Evolutionary conservation across 768 basidiomycete genomes (phyloP).

Genomic region (Lyophyllum decastes): DNA sequence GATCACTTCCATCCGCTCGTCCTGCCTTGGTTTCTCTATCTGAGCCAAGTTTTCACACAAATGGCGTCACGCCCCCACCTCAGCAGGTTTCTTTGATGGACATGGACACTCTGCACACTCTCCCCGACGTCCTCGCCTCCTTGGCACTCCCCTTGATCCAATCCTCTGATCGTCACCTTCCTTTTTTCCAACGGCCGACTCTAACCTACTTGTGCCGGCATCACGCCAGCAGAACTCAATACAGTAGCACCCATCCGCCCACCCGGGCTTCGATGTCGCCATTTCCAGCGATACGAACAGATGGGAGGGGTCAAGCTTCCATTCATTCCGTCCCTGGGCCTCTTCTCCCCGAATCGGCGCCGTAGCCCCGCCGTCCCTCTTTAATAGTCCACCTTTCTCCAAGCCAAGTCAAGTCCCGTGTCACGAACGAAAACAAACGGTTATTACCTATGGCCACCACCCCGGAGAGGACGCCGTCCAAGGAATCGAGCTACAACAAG

Average conservation of each 20-base stretch:
- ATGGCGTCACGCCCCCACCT: too few species aligned
- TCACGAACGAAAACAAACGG: too few species aligned
- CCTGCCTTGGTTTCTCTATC: too few species aligned
- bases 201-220: not conserved
- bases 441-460: too few species aligned
- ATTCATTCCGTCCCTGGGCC: too few species aligned
- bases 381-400: not conserved
- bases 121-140: not conserved
- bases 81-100: too few species aligned
- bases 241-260: not conserved
- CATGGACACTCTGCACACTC: too few species aligned
- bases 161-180: not conserved
- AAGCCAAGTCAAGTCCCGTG: not conserved
- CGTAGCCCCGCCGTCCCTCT: too few species aligned
- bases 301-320: not conserved
- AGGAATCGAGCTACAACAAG: conserved; percentile 1
- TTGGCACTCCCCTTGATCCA: not conserved
- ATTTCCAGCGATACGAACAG: not conserved
- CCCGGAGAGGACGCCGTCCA: not conserved
- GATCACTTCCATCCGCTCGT: too few species aligned
- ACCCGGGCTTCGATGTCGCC: not conserved
- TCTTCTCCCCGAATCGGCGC: not conserved
- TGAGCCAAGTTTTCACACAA: too few species aligned
- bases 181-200: not conserved
- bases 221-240: not conserved